Evolutionary conservation across 345 rosid species (phyloP).

Genomic region (Turnera subulata): DNA sequence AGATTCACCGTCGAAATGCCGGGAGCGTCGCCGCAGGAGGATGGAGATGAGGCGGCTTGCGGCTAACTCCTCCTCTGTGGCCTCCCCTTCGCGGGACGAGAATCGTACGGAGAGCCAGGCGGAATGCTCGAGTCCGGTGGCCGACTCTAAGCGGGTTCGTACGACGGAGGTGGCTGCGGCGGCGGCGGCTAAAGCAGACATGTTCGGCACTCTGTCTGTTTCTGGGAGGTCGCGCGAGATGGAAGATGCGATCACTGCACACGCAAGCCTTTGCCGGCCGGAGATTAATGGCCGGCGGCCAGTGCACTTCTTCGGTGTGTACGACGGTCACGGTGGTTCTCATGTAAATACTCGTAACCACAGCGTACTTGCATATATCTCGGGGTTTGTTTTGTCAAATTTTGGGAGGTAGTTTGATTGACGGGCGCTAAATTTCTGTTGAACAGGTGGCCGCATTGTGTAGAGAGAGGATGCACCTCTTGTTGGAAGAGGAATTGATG

Average conservation of each 20-base stretch:
- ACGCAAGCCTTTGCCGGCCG: slow-evolving; percentile 42
- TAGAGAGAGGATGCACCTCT: slow-evolving; percentile 44
- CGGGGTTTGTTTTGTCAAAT: slow-evolving; percentile 21
- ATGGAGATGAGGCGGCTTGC: slow-evolving; percentile 55
- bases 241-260: slow-evolving; percentile 53
- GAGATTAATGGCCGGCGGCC: slow-evolving; percentile 39
- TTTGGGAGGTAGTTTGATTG: not conserved
- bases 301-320: slow-evolving; percentile 75
- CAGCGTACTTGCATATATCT: not conserved
- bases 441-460: slow-evolving; percentile 49
- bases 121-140: slow-evolving; percentile 14
- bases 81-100: not conserved
- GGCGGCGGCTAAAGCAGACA: slow-evolving; percentile 28
- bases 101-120: not conserved
- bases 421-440: not conserved
- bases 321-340: slow-evolving; percentile 83
- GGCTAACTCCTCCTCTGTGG: slow-evolving; percentile 8
- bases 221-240: slow-evolving; percentile 55
- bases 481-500: slow-evolving; percentile 42
- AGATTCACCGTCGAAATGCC: slow-evolving; percentile 44
- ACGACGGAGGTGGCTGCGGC: slow-evolving; percentile 5
- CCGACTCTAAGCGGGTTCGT: slow-evolving; percentile 25
- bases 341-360: slow-evolving; percentile 23
- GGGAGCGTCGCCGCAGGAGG: slow-evolving; percentile 50
- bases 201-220: slow-evolving; percentile 46